Evolutionary conservation across 2,329 filamentous ascomycete genomes (phyloP).

Genomic region (Lachnum nothofagi): DNA sequence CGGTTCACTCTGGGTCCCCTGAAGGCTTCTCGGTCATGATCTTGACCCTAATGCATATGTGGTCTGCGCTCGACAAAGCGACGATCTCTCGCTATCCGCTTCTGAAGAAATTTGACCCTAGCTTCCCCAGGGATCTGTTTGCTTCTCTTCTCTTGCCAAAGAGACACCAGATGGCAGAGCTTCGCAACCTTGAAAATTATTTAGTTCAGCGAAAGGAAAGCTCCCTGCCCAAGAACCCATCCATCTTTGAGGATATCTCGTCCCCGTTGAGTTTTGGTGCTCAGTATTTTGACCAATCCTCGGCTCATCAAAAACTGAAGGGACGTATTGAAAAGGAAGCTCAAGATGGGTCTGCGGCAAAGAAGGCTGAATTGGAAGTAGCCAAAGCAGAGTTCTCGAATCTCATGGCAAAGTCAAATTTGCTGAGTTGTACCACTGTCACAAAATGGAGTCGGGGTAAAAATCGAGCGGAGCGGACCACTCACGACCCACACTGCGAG

Average conservation of each 20-base stretch:
- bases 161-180: slow-evolving; percentile 41
- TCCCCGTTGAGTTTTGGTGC: slow-evolving; percentile 40
- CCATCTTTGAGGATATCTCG: slow-evolving; percentile 38
- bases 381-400: slow-evolving; percentile 19
- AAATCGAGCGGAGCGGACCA: neutral
- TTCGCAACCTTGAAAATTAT: slow-evolving; percentile 45
- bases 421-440: slow-evolving; percentile 1
- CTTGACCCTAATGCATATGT: slow-evolving; percentile 52
- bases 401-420: slow-evolving; percentile 23
- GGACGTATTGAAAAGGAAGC: slow-evolving; percentile 39
- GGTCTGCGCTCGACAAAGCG: slow-evolving; percentile 51
- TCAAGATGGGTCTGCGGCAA: slow-evolving; percentile 22
- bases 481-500: slow-evolving; percentile 28
- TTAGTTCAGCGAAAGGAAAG: slow-evolving; percentile 27
- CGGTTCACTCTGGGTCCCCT: slow-evolving; percentile 38
- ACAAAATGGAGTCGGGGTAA: neutral
- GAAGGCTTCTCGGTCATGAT: slow-evolving; percentile 50
- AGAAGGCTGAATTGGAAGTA: slow-evolving; percentile 32
- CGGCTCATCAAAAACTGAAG: slow-evolving; percentile 35
- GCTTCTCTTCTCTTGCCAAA: slow-evolving; percentile 43
- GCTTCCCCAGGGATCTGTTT: slow-evolving; percentile 38
- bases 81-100: slow-evolving; percentile 37
- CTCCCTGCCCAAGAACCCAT: slow-evolving; percentile 17
- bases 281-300: slow-evolving; percentile 43
- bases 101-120: slow-evolving; percentile 43